Conservation (phyloP, 1,139 yeast species). For the Scheffersomyces quercinus region DNA sequence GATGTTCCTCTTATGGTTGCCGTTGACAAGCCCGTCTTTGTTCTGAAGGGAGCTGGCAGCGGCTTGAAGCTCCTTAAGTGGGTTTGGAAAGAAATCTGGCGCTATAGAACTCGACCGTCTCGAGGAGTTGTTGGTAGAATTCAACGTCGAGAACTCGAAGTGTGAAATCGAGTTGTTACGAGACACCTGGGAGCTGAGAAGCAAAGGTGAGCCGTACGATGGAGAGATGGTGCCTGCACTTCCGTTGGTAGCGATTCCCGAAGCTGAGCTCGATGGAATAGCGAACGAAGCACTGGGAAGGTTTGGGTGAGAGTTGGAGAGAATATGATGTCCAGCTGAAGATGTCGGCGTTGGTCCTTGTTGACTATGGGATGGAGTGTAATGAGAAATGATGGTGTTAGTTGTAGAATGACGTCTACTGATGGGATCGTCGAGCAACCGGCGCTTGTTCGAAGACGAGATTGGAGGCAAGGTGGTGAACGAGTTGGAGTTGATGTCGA, state of each 20-base stretch:
- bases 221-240: conserved; percentile 27
- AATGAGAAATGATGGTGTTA: conserved; percentile 8
- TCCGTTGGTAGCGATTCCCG: conserved; percentile 2
- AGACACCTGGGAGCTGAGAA: conserved; percentile 29
- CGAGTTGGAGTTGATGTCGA: conserved; percentile 24
- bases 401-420: conserved; percentile 17
- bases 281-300: conserved; percentile 4
- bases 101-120: conserved; percentile 39
- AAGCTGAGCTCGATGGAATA: conserved; percentile 2
- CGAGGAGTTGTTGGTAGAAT: conserved; percentile 28
- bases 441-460: conserved; percentile 13
- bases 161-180: conserved; percentile 40
- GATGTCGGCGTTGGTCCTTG: neutral
- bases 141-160: conserved; percentile 30
- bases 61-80: conserved; percentile 16
- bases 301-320: conserved; percentile 14
- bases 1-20: conserved; percentile 25
- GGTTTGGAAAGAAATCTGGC: conserved; percentile 45
- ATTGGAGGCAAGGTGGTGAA: conserved; percentile 12
- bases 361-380: neutral
- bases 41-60: neutral
- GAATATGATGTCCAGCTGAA: conserved; percentile 4
- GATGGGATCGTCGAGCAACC: conserved; percentile 17
- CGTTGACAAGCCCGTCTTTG: neutral
- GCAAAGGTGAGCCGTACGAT: conserved; percentile 33